Base-by-base conservation (phyloP, 352 stramenopile genomes). In the Globisporangium iwayamae region DNA sequence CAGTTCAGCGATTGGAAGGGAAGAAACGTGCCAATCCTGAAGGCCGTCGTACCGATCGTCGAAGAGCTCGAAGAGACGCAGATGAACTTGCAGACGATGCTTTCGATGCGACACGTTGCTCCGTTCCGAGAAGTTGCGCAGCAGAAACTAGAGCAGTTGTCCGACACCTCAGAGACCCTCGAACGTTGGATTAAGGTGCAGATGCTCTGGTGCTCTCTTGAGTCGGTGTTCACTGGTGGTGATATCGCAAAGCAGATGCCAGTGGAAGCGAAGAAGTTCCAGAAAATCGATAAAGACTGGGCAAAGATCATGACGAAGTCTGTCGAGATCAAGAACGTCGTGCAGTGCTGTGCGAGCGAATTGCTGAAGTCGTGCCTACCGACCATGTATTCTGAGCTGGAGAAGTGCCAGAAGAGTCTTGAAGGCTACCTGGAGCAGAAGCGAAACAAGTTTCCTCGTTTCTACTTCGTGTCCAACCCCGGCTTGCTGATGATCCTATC, bases 231-330 rank as follows among this genome's bases (percentile, higher is more conserved):
- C 60, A 99, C 96, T 3, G 97, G 96, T 47, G 97, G 97, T 60
- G 97, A 99, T 79, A 99, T 99, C 67, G 96, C 96, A 8, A 99
- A 99, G 74, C 96, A 99, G 72, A 96, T 99, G 87, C 97, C 97
- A 2, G 94, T 98, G 56, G 97, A 99, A 79, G 97, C 97, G 0
- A 99, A 98, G 64, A 98, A 98, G 70, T 99, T 99, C 77, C 85
- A 96, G 46, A 99, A 98, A 67, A 89, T 99, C 3, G 94, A 99
- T 74, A 99, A 98, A 68, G 95, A 99, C 72, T 99, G 97, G 97
- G 93, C 94, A 10, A 99, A 99, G 75, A 98, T 99, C 68, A 99
- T 99, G 96, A 75, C 84, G 16, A 99, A 96, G 60, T 92, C 83
- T 0, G 80, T 89, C 28, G 85, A 96, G 47, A 88, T 96, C 32